Base-by-base conservation (phyloP, 768 basidiomycete species). In the Russula griseocarnosa region DNA sequence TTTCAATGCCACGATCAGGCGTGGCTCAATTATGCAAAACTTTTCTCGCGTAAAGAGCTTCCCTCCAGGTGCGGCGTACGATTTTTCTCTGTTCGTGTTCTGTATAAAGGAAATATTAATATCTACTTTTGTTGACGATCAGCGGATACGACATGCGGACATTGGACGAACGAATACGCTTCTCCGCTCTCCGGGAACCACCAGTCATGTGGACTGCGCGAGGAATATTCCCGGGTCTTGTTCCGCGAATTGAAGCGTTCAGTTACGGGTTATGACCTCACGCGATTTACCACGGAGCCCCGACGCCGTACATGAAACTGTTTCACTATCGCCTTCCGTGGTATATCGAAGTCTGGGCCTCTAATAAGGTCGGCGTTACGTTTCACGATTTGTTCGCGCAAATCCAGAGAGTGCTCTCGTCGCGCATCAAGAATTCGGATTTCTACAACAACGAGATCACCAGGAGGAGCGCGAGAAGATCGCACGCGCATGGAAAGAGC, bases 301-400 rank as follows among this genome's bases (percentile, higher is more conserved):
- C 83, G 1, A 74, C 80, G 0, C 69, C 74, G 6, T 73, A 73
- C 61, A 79, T 88, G 76, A 83, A 84, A 14, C 69, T 88, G 55
- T 83, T 78, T 69, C 84, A 86, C 71, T 73, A 80, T 0, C 74
- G 76, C 40, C 73, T 86, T 0, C 87, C 87, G 0, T 89, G 87
- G 87, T 86, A 82, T 73, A 79, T 89, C 71, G 86, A 88, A 66
- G 75, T 87, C 20, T 69, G 70, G 26, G 73, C 79, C 46, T 67
- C 67, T 30, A 76, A 79, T 47, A 77, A 79, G 3, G 73, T 80
- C 26, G 86, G 86, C n/a, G 77, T 87, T 59, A 84, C 85, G 6
- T 74, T 88, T 3, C 74, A 74, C 38, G 84, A 88, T 64, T 75
- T 89, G 18, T 73, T 88, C 56, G 62, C 67, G 36, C 79, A 81